Conservation (phyloP, 495 filamentous ascomycete species). For the Viridothelium virens region DNA sequence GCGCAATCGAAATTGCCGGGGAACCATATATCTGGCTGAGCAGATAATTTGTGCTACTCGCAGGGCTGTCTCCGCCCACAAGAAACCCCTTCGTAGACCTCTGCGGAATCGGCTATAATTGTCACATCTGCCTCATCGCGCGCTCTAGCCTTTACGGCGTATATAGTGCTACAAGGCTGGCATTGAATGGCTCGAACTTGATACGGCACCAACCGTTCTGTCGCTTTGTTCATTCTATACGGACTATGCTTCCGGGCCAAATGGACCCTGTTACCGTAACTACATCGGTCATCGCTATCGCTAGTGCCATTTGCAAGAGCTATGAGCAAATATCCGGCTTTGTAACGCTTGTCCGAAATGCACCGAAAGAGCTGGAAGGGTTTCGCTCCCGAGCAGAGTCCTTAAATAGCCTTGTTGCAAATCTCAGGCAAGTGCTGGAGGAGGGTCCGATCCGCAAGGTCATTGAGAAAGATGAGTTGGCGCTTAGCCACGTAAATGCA, state of each 20-base stretch:
- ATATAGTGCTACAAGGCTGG: constrained; percentile 2
- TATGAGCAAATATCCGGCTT: neutral
- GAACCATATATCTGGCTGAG: no score
- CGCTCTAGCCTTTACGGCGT: neutral
- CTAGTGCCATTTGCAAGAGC: neutral
- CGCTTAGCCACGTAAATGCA: constrained; percentile 1
- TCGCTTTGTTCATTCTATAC: constrained; percentile 2
- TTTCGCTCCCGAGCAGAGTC: constrained; percentile 1
- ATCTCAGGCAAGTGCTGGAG: constrained; percentile 2
- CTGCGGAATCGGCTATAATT: no score
- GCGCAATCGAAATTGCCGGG: neutral
- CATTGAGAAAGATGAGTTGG: constrained; percentile 4
- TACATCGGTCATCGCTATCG: constrained; percentile 3
- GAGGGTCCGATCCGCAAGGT: constrained; percentile 5
- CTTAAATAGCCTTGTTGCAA: constrained; percentile 5
- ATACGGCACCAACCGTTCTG: constrained; percentile 5
- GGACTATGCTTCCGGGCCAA: neutral
- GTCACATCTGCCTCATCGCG: no score
- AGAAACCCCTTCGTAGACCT: neutral
- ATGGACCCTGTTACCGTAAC: neutral
- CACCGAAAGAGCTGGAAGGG: constrained; percentile 9
- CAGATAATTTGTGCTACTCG: no score
- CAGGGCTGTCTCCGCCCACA: neutral
- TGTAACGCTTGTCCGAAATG: constrained; percentile 6
- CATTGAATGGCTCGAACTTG: neutral